Evolutionary conservation across 1,139 yeast genomes (phyloP), one percentile per base, ranked within the genome.

Genomic region (Scheffersomyces stambukii): DNA sequence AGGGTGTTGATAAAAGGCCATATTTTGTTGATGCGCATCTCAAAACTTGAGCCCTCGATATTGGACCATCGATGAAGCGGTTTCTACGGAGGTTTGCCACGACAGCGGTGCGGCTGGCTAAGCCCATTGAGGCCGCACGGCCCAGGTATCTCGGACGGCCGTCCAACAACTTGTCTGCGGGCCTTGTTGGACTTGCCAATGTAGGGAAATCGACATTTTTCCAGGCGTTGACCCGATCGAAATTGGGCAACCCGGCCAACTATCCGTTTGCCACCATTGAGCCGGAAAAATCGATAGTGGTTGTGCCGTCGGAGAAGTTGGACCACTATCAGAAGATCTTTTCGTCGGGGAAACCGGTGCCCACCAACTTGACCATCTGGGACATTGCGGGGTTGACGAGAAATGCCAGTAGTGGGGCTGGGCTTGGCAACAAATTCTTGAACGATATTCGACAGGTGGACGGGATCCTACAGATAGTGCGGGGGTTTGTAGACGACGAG

Each of bases 191-290:
- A 2, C 57, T 81, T 18, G 89, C 91, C 19, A 81, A 81, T 44
- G 86, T 81, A 23, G 91, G 89, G 13, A 81, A 81, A 45, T 76
- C 84, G 14, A 73, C 80, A 1, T 70, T 75, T 40, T 75, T 75
- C 50, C 81, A 75, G 46, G 77, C 77, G 16, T 77, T 89, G 38
- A 88, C 97, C 19, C 73, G 75, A 37, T 73, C 82, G 6, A 67
- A 62, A 10, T 52, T 81, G 29, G 88, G 91, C 0, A 81, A 78
- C 37, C 88, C 89, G 2, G 89, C 86, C 16, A 81, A 81, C 49
- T 81, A 81, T 45, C 89, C 91, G 4, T 81, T 77, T 56, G 91
- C 89, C 9, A 81, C 91, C 1, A 81, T 81, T 20, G 81, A 79
- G 23, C 85, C 89, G 0, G 83, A 77, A 42, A 80, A 79, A 46